Base-by-base conservation (phyloP, 305 asterid species). In the Petunia hybrid region DNA sequence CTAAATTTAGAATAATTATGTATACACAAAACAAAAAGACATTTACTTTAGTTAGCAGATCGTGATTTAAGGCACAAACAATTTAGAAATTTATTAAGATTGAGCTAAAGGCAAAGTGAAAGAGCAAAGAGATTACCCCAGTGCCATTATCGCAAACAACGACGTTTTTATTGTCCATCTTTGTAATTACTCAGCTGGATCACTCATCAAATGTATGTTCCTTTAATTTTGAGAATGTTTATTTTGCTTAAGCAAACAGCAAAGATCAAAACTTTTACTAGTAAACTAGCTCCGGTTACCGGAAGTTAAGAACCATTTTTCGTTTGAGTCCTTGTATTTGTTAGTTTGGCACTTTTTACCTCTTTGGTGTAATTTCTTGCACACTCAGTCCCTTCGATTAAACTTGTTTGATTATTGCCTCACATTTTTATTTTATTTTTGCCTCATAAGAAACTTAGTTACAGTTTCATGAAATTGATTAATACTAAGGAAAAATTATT, bases 61-160 rank as follows among this genome's bases (percentile, higher is more conserved):
- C 63, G 3, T 53, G 36, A 13, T 71, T 71, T 6, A 71, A 12
- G 13, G 10, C 66, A 61, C 66, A 31, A 13, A 38, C 4, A 45
- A 45, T 16, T 22, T 59, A 45, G 59, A 69, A 45, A 69, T 45
- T 42, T 8, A 22, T 22, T 22, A 22, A 22, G 31, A 22, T 22
- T 22, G 31, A 22, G 31, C 31, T 22, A 78, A 48, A 12, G 31
- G 61, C 16, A 60, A 70, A 45, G 13, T 51, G 41, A 42, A 82
- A 55, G 85, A 67, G 84, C 10, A 62, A 78, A 77, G 75, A 51
- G 14, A 70, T 85, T 88, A 92, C 98, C 80, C 97, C 97, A 65
- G 97, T 94, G 84, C 97, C 98, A 83, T 92, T 93, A 84, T 94
- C 97, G 81, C 97, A 94, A 38, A 94, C 97, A 88, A 94, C 89